Evolutionary conservation across 768 basidiomycete genomes (phyloP).

Genomic region (Rhodotorula diobovata): DNA sequence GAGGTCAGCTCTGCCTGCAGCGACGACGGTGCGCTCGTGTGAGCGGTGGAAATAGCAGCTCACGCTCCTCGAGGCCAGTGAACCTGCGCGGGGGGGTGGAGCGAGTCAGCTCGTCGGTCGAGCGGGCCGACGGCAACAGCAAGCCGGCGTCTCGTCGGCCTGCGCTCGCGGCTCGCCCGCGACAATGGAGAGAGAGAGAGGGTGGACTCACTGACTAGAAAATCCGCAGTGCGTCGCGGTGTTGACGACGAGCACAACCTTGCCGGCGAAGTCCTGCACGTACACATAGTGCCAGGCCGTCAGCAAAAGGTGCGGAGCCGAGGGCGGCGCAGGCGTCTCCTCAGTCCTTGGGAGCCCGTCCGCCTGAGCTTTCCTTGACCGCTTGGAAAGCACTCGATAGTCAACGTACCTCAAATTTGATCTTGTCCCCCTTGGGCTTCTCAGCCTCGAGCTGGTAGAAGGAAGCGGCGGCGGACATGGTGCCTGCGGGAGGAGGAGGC

Average conservation of each 20-base stretch:
- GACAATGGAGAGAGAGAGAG: background rate
- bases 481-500: background rate
- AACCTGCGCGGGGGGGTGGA: conserved; percentile 30
- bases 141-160: too few relatives aligned
- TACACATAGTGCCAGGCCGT: too few relatives aligned
- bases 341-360: too few relatives aligned
- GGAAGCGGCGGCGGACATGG: background rate
- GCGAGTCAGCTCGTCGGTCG: too few relatives aligned
- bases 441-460: conserved; percentile 35
- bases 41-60: background rate
- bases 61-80: conserved; percentile 63
- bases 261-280: conserved; percentile 44
- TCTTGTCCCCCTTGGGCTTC: conserved; percentile 24
- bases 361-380: too few relatives aligned
- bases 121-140: too few relatives aligned
- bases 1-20: too few relatives aligned
- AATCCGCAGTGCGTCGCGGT: conserved; percentile 49
- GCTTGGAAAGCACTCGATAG: too few relatives aligned
- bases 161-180: too few relatives aligned
- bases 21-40: background rate
- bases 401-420: conserved; percentile 12
- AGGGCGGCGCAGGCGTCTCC: too few relatives aligned
- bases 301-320: too few relatives aligned
- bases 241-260: conserved; percentile 49
- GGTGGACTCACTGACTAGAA: background rate